A percentile compares a stretch with the other conserved stretches of the same genome.
Evolutionary conservation across 345 rosid genomes (phyloP).

Genomic region (Capsella bursapastoris): DNA sequence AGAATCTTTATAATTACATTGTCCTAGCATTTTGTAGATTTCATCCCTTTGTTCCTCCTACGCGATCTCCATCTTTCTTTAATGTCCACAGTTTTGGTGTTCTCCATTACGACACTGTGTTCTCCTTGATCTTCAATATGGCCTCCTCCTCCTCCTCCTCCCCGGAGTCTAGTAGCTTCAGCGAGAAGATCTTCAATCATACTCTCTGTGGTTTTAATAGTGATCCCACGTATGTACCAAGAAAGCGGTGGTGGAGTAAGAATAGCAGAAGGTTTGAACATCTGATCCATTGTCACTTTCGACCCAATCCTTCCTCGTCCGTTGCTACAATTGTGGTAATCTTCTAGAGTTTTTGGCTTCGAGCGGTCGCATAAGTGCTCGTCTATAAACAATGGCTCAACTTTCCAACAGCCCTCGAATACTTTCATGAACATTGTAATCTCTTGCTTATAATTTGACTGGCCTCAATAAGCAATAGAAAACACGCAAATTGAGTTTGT

Average conservation of each 20-base stretch:
- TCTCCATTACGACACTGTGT: background rate
- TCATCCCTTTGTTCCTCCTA: constrained; percentile 27
- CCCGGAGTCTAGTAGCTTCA: constrained; percentile 39
- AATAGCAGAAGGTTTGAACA: constrained; percentile 75
- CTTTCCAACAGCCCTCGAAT: constrained; percentile 89
- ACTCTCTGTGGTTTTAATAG: constrained; percentile 80
- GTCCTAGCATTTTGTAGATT: constrained; percentile 12
- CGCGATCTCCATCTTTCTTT: constrained; percentile 39
- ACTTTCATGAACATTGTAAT: constrained; percentile 79
- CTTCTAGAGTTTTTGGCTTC: constrained; percentile 73
- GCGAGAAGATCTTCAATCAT: constrained; percentile 63
- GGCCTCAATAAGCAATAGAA: constrained; percentile 27
- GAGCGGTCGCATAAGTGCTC: constrained; percentile 55
- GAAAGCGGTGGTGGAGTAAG: constrained; percentile 93
- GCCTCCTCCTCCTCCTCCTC: constrained; percentile 33
- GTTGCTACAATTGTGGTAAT: constrained; percentile 61
- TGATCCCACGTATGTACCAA: constrained; percentile 91
- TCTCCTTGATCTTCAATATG: background rate
- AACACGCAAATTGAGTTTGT: background rate
- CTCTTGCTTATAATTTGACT: constrained; percentile 86
- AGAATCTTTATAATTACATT: background rate
- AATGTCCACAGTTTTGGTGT: constrained; percentile 24
- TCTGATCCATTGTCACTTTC: constrained; percentile 76
- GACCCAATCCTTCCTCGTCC: constrained; percentile 89
- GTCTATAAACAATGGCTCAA: constrained; percentile 77